phyloP scores from a whole-genome alignment of 2,329 filamentous ascomycete species.

The Xylariaceae sp. region DNA sequence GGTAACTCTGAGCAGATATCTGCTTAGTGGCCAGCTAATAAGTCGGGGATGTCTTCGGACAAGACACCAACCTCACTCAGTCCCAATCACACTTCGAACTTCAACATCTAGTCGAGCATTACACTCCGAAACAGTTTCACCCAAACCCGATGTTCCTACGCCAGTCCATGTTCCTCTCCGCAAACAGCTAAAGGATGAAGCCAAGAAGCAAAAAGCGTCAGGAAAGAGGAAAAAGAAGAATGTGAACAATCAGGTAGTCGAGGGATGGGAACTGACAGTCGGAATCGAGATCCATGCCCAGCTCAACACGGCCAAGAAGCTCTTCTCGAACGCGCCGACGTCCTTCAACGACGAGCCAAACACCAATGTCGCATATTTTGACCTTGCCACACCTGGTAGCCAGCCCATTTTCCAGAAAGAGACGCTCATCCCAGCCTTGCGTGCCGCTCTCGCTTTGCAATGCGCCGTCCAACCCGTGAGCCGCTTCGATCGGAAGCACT shows the following conservation, averaged over 20 bases:
- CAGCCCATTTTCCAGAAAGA: conserved; percentile 82
- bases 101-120: conserved; percentile 21
- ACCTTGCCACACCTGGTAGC: conserved; percentile 82
- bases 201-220: conserved; percentile 44
- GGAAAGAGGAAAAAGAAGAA: conserved; percentile 45
- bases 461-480: conserved; percentile 75
- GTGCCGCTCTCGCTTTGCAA: conserved; percentile 79
- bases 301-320: conserved; percentile 80
- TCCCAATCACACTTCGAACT: conserved; percentile 1
- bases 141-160: conserved; percentile 18
- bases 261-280: conserved; percentile 87
- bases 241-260: conserved; percentile 47
- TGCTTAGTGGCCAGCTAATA: conserved; percentile 44
- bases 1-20: conserved; percentile 44
- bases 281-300: conserved; percentile 98
- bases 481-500: conserved; percentile 93
- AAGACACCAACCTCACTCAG: conserved; percentile 3
- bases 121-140: conserved; percentile 29
- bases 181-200: conserved; percentile 69
- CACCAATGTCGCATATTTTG: conserved; percentile 82
- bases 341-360: conserved; percentile 70
- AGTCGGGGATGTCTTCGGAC: conserved; percentile 39
- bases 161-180: conserved; percentile 51
- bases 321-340: conserved; percentile 75
- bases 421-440: conserved; percentile 81